A percentile compares a stretch with the other conserved stretches of the same genome.
phyloP scores from a whole-genome alignment of 2,329 filamentous ascomycete genomes.

The Ceratocystis harringtonii region DNA sequence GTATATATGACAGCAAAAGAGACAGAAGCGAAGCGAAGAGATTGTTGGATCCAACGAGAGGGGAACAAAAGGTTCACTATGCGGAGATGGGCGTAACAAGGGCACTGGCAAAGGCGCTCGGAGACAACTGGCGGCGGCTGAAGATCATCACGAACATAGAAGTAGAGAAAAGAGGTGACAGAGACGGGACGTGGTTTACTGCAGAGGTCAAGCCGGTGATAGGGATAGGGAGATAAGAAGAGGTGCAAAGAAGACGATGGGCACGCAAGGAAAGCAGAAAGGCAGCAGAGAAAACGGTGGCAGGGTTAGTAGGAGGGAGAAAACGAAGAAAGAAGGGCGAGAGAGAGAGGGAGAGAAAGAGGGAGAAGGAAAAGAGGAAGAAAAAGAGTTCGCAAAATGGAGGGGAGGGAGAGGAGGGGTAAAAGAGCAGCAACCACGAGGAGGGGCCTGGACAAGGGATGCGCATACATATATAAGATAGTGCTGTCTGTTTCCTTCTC shows the following conservation, averaged over 20 bases:
- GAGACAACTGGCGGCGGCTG: conserved; percentile 11
- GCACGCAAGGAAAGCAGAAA: not conserved
- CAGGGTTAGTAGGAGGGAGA: not conserved
- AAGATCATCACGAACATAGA: conserved; percentile 15
- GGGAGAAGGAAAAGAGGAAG: not conserved
- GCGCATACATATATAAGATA: not conserved
- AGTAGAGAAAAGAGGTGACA: not conserved
- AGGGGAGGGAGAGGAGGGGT: not conserved
- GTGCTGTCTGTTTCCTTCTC: not conserved
- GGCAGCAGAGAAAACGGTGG: not conserved
- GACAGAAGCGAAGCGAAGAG: not conserved
- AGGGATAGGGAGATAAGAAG: not conserved
- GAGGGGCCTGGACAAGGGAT: not conserved
- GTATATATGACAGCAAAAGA: not conserved
- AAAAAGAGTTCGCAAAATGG: not conserved
- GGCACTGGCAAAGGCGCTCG: conserved; percentile 10
- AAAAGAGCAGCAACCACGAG: not conserved
- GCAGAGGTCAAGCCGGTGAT: not conserved
- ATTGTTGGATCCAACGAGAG: not conserved
- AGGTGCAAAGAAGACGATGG: not conserved
- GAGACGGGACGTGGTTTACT: not conserved
- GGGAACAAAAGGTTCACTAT: not conserved
- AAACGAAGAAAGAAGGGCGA: not conserved
- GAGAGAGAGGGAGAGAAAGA: not conserved
- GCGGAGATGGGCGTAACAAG: conserved; percentile 5